phyloP scores from a whole-genome alignment of 2,329 filamentous ascomycete species.

The Fusarium nygamai region DNA sequence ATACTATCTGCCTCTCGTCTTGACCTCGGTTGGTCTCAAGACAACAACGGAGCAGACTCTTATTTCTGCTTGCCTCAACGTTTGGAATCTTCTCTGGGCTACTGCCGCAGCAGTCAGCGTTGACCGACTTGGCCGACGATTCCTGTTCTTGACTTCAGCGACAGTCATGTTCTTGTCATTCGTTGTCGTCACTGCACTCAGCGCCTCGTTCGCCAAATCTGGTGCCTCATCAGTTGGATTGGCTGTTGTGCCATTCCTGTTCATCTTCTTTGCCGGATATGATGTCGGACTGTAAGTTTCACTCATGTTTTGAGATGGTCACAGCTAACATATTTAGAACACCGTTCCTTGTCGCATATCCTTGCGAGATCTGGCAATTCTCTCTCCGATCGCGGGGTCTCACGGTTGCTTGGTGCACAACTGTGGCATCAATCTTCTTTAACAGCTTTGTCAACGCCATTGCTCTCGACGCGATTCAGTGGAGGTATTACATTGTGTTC shows the following conservation, averaged over 20 bases:
- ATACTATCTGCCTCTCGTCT: slow-evolving; percentile 1
- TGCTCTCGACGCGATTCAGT: neutral
- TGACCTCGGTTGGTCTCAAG: neutral
- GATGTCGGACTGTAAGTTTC: slow-evolving; percentile 1
- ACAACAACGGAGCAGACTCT: neutral
- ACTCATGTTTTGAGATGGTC: accelerated
- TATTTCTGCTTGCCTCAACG: neutral
- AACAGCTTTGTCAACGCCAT: slow-evolving; percentile 10
- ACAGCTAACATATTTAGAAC: neutral
- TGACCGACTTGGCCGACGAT: neutral
- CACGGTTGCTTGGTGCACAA: neutral
- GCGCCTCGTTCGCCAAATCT: neutral
- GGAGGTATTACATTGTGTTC: slow-evolving; percentile 7
- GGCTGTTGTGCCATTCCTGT: neutral
- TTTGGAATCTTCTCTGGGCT: slow-evolving; percentile 7
- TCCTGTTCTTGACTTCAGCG: neutral
- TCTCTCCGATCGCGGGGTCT: neutral
- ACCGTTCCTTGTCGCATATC: neutral
- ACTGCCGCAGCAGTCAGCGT: neutral
- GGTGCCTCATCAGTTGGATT: neutral
- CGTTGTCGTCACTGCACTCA: neutral
- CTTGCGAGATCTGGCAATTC: slow-evolving; percentile 8
- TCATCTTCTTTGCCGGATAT: slow-evolving; percentile 7
- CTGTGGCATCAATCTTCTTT: neutral
- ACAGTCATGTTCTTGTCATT: neutral